Base-by-base conservation (phyloP, 2,329 filamentous ascomycete species). In the Exophiala calicioides region DNA sequence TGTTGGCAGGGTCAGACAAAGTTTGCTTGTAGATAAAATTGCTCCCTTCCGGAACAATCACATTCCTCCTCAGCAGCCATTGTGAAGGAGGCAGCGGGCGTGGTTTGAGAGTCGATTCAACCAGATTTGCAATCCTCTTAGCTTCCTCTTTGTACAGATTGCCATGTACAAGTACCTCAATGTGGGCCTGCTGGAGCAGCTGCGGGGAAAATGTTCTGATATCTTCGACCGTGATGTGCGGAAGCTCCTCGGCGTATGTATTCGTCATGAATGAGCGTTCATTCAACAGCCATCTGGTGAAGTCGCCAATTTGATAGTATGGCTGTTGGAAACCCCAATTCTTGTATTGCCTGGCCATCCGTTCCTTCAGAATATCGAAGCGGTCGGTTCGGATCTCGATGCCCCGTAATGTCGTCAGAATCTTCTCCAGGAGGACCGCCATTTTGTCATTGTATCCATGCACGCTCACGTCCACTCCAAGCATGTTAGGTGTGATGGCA, bases 361-460 rank as follows among this genome's bases (percentile, higher is more conserved):
- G 82, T 66, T 98, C 93, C 65, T 95, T 94, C 67, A 95, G 81
- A 58, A 97, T 90, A 37, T 86, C 81, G 63, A 97, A 98, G 2
- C 93, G 82, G 45, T 94, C 90, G n/a, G 88, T 79, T 53, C 84
- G 85, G 57, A 97, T 79, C 27, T 90, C 81, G 4, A 97, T 74
- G 59, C 95, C 87, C 39, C 88, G 82, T 78, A 96, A 87, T 7
- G 86, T 90, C 9, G 82, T 71, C 19, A 95, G 73, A 3, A 97
- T 88, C 64, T 95, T 93, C 63, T 97, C 89, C 35, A 98, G 70
- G 18, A 98, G 77, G 0, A 96, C 89, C 0, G 86, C 76, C 61
- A 98, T 82, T 72, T 98, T 98, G 68, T 98, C 93, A 59, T 96
- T 98, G 71, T 97, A 98, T 0, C 93, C 93, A 20, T 82, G 84